Evolutionary conservation across 148 eudicot genomes (phyloP).

Genomic region (Nepenthes gracilis): DNA sequence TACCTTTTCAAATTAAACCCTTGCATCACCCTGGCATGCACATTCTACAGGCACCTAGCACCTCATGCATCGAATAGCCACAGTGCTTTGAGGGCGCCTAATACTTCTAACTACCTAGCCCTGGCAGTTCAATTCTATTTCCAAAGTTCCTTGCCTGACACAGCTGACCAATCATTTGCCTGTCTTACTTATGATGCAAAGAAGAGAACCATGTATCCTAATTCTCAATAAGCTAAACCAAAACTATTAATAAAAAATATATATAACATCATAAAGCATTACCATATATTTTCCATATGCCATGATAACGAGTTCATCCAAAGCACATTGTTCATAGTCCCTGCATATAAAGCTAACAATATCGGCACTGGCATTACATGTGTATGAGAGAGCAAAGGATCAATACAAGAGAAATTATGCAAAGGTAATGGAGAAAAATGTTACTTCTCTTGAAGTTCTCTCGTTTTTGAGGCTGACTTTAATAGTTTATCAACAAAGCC

Average conservation of each 20-base stretch:
- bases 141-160: no score
- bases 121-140: no score
- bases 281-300: conserved; percentile 70
- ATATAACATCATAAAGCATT: conserved; percentile 5
- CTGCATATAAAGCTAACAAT: conserved; percentile 16
- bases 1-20: no score
- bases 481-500: conserved; percentile 25
- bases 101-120: no score
- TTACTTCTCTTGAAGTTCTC: conserved; percentile 59
- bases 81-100: no score
- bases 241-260: neutral
- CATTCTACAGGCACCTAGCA: no score
- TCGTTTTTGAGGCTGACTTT: conserved; percentile 27
- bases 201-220: neutral
- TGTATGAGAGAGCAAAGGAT: conserved; percentile 5
- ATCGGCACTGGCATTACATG: neutral
- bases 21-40: no score
- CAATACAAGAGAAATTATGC: neutral
- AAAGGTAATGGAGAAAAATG: neutral
- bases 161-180: no score
- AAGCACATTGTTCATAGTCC: conserved; percentile 45
- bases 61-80: no score
- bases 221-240: neutral
- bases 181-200: neutral
- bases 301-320: conserved; percentile 46